These are phyloP conservation scores for Colletotrichum sp. DNA, from an alignment of 2,329 filamentous ascomycete species.

Conservation along the genomic window DNA sequence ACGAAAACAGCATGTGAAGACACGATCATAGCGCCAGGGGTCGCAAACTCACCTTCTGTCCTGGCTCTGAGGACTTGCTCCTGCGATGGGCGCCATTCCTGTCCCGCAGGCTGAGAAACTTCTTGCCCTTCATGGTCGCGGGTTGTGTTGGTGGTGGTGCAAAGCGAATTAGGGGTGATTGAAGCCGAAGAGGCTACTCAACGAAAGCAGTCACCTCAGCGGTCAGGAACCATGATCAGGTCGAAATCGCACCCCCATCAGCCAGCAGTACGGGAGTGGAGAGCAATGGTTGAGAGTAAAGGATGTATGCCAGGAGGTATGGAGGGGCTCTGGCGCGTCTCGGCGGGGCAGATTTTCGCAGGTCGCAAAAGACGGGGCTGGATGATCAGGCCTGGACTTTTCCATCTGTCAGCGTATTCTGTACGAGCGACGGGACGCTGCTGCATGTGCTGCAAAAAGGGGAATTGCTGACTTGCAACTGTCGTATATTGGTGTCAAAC, in stretches of 20 bases:
- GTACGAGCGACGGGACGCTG: neutral
- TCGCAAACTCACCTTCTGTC: slow-evolving; percentile 51
- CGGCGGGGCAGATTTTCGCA: slow-evolving; percentile 22
- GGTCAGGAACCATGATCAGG: slow-evolving; percentile 12
- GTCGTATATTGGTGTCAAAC: neutral
- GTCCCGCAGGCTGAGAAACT: slow-evolving; percentile 75
- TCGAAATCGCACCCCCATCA: slow-evolving; percentile 17
- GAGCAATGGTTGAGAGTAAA: slow-evolving; percentile 6
- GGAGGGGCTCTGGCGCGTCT: slow-evolving; percentile 19
- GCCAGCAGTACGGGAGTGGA: slow-evolving; percentile 16
- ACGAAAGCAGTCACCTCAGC: slow-evolving; percentile 9
- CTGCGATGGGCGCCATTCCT: slow-evolving; percentile 61
- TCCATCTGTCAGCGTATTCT: neutral
- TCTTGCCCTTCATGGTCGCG: slow-evolving; percentile 61
- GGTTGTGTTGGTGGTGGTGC: neutral
- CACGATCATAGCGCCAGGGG: neutral
- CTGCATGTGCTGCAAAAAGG: neutral
- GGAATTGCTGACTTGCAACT: neutral
- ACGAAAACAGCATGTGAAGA: neutral
- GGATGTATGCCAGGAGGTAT: slow-evolving; percentile 18
- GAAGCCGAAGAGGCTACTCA: slow-evolving; percentile 4
- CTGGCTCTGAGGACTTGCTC: slow-evolving; percentile 60
- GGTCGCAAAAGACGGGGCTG: slow-evolving; percentile 20
- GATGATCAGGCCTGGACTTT: neutral
- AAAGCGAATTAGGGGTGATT: neutral